Conservation (phyloP, 495 filamentous ascomycete species). For the Massariosphaeria phaeospora region DNA sequence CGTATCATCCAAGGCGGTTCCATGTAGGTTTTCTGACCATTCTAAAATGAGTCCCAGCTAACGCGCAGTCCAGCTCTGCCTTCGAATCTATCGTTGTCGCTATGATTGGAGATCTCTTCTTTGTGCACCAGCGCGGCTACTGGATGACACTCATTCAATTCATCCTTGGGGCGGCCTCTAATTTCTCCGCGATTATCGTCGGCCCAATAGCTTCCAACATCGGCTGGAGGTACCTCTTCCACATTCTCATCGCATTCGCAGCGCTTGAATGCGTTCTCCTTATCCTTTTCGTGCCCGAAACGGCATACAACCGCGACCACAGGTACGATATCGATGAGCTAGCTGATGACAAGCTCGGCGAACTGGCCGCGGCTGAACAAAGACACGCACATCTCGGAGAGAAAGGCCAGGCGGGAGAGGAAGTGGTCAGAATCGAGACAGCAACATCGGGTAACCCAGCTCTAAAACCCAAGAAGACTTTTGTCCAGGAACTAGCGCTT, state of each 20-base stretch:
- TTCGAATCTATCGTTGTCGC: conserved; percentile 29
- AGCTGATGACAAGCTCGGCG: conserved; percentile 19
- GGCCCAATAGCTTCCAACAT: conserved; percentile 30
- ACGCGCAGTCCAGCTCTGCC: conserved; percentile 12
- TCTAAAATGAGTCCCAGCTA: neutral
- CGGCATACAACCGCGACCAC: conserved; percentile 28
- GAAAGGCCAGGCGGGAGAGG: neutral
- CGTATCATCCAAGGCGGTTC: conserved; percentile 28
- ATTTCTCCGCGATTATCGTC: conserved; percentile 26
- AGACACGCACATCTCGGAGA: neutral
- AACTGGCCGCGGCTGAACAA: conserved; percentile 25
- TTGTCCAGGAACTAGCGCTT: conserved; percentile 29
- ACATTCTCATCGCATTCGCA: conserved; percentile 29
- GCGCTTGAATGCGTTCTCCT: conserved; percentile 22
- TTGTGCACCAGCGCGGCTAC: conserved; percentile 32
- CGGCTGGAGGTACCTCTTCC: conserved; percentile 34
- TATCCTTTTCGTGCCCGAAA: conserved; percentile 32
- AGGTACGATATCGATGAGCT: conserved; percentile 30
- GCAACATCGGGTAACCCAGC: conserved; percentile 5
- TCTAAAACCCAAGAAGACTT: conserved; percentile 26
- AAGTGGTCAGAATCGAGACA: conserved; percentile 13
- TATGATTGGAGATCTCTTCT: conserved; percentile 31
- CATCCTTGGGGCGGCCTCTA: conserved; percentile 29
- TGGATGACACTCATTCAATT: conserved; percentile 29
- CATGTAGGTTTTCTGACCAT: conserved; percentile 3